Conservation (phyloP, 1,284 basidiomycete genomes). For the Austropuccinia psidii region DNA sequence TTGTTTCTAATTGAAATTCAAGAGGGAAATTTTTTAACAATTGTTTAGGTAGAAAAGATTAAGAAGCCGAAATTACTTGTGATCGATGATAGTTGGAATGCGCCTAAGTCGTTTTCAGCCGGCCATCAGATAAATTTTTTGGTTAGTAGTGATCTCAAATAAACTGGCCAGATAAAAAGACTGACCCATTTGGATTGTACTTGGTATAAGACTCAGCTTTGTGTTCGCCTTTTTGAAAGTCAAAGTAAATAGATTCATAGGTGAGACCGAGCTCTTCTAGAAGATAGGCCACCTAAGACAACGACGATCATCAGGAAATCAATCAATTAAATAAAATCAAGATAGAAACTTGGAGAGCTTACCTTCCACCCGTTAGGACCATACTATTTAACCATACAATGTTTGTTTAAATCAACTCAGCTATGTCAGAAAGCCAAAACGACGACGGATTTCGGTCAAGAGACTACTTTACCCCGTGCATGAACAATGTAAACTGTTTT, state of each 20-base stretch:
- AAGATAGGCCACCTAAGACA: neutral
- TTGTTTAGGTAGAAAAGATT: neutral
- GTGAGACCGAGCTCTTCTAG: conserved; percentile 39
- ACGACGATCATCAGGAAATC: neutral
- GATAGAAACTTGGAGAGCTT: neutral
- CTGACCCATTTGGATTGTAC: conserved; percentile 42
- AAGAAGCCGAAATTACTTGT: too few relatives aligned
- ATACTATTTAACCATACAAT: neutral
- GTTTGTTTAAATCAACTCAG: neutral
- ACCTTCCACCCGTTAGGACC: conserved; percentile 2
- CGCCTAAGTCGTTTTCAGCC: neutral
- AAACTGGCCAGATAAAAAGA: neutral
- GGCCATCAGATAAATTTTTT: neutral
- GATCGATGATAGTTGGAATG: neutral
- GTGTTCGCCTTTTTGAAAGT: conserved; percentile 42
- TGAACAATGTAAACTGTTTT: neutral
- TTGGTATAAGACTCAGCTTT: conserved; percentile 43
- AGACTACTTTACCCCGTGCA: neutral
- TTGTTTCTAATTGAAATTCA: conserved; percentile 34
- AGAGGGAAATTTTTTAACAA: conserved; percentile 14
- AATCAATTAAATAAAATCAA: neutral
- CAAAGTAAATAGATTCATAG: conserved; percentile 42
- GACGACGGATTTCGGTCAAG: too few relatives aligned
- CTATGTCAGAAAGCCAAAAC: neutral
- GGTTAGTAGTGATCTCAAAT: too few relatives aligned